Conservation (phyloP, 2,329 filamentous ascomycete genomes). For the Pseudocercospora macadamiae region DNA sequence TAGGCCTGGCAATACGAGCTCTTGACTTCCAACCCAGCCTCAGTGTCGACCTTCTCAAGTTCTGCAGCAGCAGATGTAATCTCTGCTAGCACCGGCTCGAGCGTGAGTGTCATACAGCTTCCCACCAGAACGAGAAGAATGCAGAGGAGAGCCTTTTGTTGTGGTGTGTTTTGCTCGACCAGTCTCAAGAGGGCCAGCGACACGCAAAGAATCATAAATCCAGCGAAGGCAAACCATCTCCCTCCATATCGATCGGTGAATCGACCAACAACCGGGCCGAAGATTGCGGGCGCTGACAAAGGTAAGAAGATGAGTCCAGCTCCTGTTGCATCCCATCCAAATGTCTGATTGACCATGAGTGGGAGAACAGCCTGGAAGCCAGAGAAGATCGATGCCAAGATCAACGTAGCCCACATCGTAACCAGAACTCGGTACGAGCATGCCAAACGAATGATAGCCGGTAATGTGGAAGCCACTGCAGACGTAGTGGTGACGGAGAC, state of each 20-base stretch:
- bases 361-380: constrained; percentile 29
- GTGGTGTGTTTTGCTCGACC: constrained; percentile 16
- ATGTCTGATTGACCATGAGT: constrained; percentile 22
- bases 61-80: constrained; percentile 24
- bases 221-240: constrained; percentile 25
- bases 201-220: constrained; percentile 19
- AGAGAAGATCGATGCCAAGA: constrained; percentile 24
- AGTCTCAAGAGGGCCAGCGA: constrained; percentile 23
- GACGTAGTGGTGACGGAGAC: background rate
- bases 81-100: constrained; percentile 30
- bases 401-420: constrained; percentile 27
- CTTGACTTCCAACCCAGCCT: constrained; percentile 12
- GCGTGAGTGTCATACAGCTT: constrained; percentile 21
- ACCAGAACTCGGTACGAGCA: constrained; percentile 24
- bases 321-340: constrained; percentile 26
- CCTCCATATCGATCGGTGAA: constrained; percentile 25
- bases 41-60: constrained; percentile 15
- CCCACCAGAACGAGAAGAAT: constrained; percentile 25
- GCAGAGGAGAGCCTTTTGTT: constrained; percentile 25
- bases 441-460: constrained; percentile 25
- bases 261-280: constrained; percentile 29
- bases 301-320: constrained; percentile 33
- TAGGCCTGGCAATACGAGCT: constrained; percentile 57
- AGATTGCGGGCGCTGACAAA: constrained; percentile 24
- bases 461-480: constrained; percentile 2